Evolutionary conservation across 352 stramenopile species (phyloP).

Genomic region (Globisporangium viniferum): DNA sequence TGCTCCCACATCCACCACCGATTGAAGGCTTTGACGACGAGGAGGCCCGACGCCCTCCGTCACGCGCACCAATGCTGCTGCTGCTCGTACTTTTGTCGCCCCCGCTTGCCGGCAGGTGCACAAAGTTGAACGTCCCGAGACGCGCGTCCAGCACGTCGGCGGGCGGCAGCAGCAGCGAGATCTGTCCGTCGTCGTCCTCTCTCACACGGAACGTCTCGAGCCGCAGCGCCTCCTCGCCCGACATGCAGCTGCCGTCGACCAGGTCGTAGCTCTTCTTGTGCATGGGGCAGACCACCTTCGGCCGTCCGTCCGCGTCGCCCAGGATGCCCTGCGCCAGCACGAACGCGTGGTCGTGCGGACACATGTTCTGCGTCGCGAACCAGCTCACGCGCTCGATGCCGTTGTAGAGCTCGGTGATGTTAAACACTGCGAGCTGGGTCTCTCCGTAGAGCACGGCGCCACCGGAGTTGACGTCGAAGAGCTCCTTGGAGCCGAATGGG

Average conservation of each 20-base stretch:
- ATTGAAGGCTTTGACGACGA: no score
- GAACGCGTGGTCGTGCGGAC: conserved; percentile 90
- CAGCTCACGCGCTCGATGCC: conserved; percentile 71
- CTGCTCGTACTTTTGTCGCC: background rate
- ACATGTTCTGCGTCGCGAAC: conserved; percentile 94
- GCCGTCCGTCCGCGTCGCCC: conserved; percentile 62
- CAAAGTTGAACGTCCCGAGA: conserved; percentile 70
- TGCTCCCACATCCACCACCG: no score
- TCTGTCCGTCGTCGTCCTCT: conserved; percentile 46
- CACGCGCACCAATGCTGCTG: background rate
- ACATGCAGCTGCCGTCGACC: conserved; percentile 65
- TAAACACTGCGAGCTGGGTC: conserved; percentile 90
- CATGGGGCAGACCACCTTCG: conserved; percentile 91
- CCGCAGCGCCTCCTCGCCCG: conserved; percentile 55
- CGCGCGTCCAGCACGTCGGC: conserved; percentile 78
- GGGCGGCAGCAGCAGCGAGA: conserved; percentile 81
- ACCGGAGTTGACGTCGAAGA: conserved; percentile 82
- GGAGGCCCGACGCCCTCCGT: background rate
- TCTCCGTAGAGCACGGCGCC: conserved; percentile 88
- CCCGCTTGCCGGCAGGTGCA: background rate
- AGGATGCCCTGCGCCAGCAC: conserved; percentile 91
- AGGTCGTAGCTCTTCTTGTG: conserved; percentile 92
- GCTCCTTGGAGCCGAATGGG: conserved; percentile 55
- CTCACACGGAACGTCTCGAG: conserved; percentile 87
- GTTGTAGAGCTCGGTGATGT: conserved; percentile 63